These are phyloP conservation scores for Hyaloscypha hepaticicola DNA, from an alignment of 495 filamentous ascomycete species.

Conservation along the genomic window DNA sequence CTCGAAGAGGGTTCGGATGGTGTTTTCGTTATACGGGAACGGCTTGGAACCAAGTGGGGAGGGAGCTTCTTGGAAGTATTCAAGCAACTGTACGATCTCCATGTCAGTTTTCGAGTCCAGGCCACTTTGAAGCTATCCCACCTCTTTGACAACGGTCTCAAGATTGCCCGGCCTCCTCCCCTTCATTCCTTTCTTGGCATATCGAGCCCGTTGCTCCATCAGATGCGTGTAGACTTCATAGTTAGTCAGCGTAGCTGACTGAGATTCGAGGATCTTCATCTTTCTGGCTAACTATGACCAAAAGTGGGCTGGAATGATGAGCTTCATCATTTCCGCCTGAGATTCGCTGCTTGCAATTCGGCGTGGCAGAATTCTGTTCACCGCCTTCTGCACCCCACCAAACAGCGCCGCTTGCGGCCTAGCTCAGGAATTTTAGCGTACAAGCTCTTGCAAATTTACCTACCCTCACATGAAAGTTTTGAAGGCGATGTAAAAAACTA, in stretches of 20 bases:
- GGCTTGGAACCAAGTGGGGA: slow-evolving; percentile 31
- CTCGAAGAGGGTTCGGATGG: slow-evolving; percentile 40
- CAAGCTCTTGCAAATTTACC: background rate
- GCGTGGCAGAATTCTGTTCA: background rate
- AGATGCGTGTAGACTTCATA: slow-evolving; percentile 63
- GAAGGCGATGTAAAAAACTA: background rate
- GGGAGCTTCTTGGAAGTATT: slow-evolving; percentile 34
- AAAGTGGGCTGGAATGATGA: background rate
- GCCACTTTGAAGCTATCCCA: slow-evolving; percentile 8
- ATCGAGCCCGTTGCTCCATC: slow-evolving; percentile 30
- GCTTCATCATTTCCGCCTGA: no score
- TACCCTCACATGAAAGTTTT: background rate
- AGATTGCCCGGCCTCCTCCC: slow-evolving; percentile 40
- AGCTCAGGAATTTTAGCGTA: background rate
- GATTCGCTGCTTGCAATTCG: no score
- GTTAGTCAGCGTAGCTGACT: slow-evolving; percentile 62
- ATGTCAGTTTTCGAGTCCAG: background rate
- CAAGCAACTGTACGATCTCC: slow-evolving; percentile 25
- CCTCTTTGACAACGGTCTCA: slow-evolving; percentile 46
- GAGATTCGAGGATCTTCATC: slow-evolving; percentile 60
- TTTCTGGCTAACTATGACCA: background rate
- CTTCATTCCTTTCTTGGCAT: slow-evolving; percentile 25
- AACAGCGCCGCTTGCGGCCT: background rate
- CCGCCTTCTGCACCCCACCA: background rate
- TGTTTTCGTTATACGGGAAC: slow-evolving; percentile 30